Conservation (phyloP, 768 basidiomycete genomes). For the Cantharellus anzutake region DNA sequence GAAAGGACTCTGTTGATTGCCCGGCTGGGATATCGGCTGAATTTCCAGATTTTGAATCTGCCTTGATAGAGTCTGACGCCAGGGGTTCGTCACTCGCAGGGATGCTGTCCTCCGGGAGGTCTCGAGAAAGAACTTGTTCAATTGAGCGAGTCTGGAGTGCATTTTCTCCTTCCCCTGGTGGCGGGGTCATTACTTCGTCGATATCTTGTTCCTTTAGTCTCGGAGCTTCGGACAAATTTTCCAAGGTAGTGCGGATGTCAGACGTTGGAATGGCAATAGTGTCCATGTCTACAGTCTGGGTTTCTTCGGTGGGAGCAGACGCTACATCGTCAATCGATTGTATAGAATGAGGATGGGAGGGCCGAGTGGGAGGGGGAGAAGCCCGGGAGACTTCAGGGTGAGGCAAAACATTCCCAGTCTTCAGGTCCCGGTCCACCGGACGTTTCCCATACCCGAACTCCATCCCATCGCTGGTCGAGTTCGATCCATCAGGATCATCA, state of each 20-base stretch:
- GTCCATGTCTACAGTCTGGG: no score
- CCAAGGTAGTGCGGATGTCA: no score
- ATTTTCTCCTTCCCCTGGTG: conserved; percentile 5
- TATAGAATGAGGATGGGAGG: no score
- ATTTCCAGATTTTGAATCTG: no score
- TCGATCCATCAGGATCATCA: background rate
- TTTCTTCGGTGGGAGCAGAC: no score
- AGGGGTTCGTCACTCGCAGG: no score
- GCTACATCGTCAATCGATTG: no score
- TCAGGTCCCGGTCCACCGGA: background rate
- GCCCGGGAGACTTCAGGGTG: background rate
- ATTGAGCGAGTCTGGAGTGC: no score
- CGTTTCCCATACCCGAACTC: background rate
- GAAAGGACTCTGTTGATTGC: no score
- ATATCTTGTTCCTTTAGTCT: conserved; percentile 50
- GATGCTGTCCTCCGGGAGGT: background rate
- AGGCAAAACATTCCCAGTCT: background rate
- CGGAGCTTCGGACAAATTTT: conserved; percentile 23
- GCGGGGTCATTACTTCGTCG: conserved; percentile 31
- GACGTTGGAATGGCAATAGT: no score
- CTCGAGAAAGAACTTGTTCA: background rate
- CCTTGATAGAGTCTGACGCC: background rate
- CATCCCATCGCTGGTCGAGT: background rate
- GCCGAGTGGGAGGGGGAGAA: no score
- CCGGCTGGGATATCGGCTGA: no score